A percentile compares a stretch with the other conserved stretches of the same genome.
Conservation (phyloP, 1,139 yeast species). For the Kodamaea ohmeri region DNA sequence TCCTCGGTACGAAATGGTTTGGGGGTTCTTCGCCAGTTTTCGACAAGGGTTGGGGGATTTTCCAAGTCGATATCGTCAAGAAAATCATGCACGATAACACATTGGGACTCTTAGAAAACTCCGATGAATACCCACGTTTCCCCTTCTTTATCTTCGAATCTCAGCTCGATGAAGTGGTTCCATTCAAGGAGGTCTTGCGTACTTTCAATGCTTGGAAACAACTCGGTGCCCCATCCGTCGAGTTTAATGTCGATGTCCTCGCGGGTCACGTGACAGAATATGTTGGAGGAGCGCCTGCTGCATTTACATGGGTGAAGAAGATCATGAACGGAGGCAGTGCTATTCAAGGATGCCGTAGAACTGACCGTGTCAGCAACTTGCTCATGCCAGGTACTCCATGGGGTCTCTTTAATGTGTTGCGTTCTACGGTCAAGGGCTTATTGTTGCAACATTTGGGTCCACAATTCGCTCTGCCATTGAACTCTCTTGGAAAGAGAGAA, state of each 20-base stretch:
- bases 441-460: constrained; percentile 4
- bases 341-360: constrained; percentile 26
- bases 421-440: neutral
- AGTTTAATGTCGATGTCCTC: constrained; percentile 9
- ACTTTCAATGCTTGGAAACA: constrained; percentile 32
- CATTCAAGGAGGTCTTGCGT: constrained; percentile 23
- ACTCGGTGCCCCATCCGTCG: constrained; percentile 19
- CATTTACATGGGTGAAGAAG: constrained; percentile 18
- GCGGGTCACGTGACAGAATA: constrained; percentile 15
- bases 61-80: constrained; percentile 15
- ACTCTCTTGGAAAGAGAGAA: neutral
- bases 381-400: constrained; percentile 12
- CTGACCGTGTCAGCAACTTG: constrained; percentile 23
- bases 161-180: constrained; percentile 28
- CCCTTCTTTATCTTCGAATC: constrained; percentile 40
- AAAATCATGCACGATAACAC: constrained; percentile 17
- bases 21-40: constrained; percentile 18
- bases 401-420: constrained; percentile 2
- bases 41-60: constrained; percentile 19
- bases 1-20: constrained; percentile 18
- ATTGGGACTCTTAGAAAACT: constrained; percentile 22
- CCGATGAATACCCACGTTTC: constrained; percentile 25
- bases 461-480: neutral
- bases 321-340: constrained; percentile 21
- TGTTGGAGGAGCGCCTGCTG: constrained; percentile 19